These are phyloP conservation scores for Paraglomus brasilianum DNA, from an alignment of 192 early-diverging fungal species.

Conservation along the genomic window DNA sequence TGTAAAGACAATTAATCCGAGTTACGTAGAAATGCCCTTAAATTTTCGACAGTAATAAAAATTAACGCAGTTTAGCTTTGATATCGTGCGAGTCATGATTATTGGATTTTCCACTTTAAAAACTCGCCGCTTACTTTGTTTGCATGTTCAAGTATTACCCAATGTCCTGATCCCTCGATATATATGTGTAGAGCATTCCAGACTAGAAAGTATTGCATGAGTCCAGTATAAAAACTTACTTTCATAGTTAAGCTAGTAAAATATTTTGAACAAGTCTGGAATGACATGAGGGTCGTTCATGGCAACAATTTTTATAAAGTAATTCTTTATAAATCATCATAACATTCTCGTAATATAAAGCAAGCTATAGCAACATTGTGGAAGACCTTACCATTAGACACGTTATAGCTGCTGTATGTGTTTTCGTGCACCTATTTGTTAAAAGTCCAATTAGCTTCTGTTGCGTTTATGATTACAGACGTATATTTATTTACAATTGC, in stretches of 20 bases:
- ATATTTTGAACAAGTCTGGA: background rate
- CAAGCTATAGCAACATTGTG: background rate
- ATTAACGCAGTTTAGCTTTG: too few species aligned
- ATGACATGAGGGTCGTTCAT: background rate
- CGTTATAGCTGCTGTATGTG: slow-evolving; percentile 16
- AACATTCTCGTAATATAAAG: too few species aligned
- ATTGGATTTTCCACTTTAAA: background rate
- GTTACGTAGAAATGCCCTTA: too few species aligned
- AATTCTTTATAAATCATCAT: background rate
- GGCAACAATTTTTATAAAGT: background rate
- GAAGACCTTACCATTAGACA: slow-evolving; percentile 13
- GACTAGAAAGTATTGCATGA: background rate
- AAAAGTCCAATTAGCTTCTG: background rate
- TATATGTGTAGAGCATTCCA: background rate
- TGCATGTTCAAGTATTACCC: slow-evolving; percentile 17
- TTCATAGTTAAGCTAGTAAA: background rate
- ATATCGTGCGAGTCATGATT: too few species aligned
- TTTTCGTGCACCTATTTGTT: slow-evolving; percentile 15
- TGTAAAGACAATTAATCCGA: too few species aligned
- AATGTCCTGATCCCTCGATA: slow-evolving; percentile 13
- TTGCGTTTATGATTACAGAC: too few species aligned
- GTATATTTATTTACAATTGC: too few species aligned
- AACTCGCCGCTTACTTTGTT: slow-evolving; percentile 14
- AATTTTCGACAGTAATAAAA: too few species aligned
- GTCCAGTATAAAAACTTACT: background rate